Conservation (phyloP, 176 grass and related monocot species). For the Oryza longistaminata region DNA sequence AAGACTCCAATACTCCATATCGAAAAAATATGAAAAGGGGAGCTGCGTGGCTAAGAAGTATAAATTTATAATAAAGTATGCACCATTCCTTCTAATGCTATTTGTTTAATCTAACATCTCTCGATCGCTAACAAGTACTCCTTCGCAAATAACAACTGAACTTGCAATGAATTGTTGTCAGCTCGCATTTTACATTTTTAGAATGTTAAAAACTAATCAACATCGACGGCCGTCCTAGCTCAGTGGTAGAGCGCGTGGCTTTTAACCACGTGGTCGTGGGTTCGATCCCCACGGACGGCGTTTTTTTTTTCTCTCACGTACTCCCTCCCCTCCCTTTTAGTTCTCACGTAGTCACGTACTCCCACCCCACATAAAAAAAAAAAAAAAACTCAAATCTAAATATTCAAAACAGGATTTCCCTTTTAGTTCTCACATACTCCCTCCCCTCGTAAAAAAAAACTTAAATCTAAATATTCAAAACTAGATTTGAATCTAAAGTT, state of each 20-base stretch:
- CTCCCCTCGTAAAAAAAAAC: too few relatives aligned
- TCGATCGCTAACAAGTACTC: background rate
- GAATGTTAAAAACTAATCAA: too few relatives aligned
- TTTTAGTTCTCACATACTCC: too few relatives aligned
- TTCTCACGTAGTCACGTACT: too few relatives aligned
- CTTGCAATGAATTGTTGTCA: background rate
- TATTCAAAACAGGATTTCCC: too few relatives aligned
- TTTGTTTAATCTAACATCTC: background rate
- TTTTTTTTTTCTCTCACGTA: too few relatives aligned
- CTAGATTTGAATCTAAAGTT: too few relatives aligned
- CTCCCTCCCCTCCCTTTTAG: too few relatives aligned
- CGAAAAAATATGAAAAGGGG: background rate
- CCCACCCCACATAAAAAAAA: too few relatives aligned
- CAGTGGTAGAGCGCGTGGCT: constrained; percentile 75
- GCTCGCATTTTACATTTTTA: background rate
- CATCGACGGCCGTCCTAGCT: constrained; percentile 39
- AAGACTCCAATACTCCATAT: background rate
- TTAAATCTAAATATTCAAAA: too few relatives aligned
- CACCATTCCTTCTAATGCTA: background rate
- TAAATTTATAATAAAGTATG: background rate
- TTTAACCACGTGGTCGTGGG: constrained; percentile 58
- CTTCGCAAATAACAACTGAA: background rate
- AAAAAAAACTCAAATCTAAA: too few relatives aligned
- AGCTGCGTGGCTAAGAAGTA: background rate
- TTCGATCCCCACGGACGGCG: constrained; percentile 57